Percentiles rank a stretch among this genome's conserved stretches.
Evolutionary conservation across 176 grass and related monocot species (phyloP).

Genomic region (Oryza meyeriana): DNA sequence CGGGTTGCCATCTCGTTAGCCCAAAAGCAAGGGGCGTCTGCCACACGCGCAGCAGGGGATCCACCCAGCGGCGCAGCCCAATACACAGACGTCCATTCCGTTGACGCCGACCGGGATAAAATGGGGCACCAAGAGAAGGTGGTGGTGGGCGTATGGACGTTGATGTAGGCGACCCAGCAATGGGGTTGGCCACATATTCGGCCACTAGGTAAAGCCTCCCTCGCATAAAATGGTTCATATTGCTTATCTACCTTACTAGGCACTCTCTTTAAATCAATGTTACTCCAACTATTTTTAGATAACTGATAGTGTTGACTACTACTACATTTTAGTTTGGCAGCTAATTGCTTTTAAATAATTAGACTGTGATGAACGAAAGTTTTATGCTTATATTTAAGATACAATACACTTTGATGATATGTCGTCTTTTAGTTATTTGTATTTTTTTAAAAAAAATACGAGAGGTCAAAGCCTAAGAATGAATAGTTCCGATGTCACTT

Average conservation of each 20-base stretch:
- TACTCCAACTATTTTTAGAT: no score
- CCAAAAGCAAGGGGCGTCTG: conserved; percentile 31
- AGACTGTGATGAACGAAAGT: no score
- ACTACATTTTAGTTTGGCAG: no score
- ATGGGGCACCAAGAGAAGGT: neutral
- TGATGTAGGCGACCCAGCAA: conserved; percentile 10
- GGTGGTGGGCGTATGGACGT: conserved; percentile 14
- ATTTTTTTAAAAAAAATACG: no score
- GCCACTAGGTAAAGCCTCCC: conserved; percentile 17
- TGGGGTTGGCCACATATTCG: neutral
- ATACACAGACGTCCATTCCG: neutral
- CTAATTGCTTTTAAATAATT: no score
- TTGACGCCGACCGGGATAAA: conserved; percentile 12
- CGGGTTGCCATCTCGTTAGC: neutral
- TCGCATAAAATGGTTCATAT: neutral
- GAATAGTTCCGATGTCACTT: no score
- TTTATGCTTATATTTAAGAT: no score
- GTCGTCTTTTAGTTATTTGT: no score
- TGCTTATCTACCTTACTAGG: neutral
- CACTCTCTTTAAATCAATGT: no score
- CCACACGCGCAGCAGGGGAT: neutral
- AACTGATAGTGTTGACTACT: no score
- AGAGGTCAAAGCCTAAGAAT: no score
- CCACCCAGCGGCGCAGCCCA: neutral
- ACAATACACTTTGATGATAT: no score